A percentile compares a stretch with the other conserved stretches of the same genome.
These are phyloP conservation scores for Brassica rapa DNA, from an alignment of 345 rosid species.

Conservation along the genomic window DNA sequence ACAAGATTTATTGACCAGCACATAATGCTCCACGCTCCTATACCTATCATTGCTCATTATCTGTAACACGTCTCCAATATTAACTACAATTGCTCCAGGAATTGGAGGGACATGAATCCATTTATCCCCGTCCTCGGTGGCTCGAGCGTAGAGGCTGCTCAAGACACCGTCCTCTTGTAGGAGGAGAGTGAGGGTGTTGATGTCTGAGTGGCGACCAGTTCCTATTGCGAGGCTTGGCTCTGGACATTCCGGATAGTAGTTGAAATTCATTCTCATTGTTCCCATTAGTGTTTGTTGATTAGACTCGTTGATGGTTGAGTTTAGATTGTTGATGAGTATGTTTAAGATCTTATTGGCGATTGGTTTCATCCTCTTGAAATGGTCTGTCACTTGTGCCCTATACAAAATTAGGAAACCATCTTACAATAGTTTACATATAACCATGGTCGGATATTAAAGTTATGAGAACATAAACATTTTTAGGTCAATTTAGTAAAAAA, in stretches of 20 bases:
- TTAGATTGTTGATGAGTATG: constrained; percentile 44
- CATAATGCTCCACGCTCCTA: constrained; percentile 41
- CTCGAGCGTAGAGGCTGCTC: constrained; percentile 48
- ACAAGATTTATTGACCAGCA: constrained; percentile 20
- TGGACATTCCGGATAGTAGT: constrained; percentile 51
- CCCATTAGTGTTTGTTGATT: constrained; percentile 37
- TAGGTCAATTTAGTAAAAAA: too few species aligned
- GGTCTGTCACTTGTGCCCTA: constrained; percentile 50
- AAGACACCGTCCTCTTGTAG: constrained; percentile 39
- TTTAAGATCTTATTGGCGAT: constrained; percentile 38
- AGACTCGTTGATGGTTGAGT: constrained; percentile 33
- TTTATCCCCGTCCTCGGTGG: constrained; percentile 28
- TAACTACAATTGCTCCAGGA: constrained; percentile 37
- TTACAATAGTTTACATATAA: neutral
- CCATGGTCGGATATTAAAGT: neutral
- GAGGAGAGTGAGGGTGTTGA: constrained; percentile 45
- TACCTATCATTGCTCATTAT: constrained; percentile 41
- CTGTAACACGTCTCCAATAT: constrained; percentile 41
- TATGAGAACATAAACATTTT: too few species aligned
- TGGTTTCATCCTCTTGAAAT: constrained; percentile 44
- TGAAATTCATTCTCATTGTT: constrained; percentile 43
- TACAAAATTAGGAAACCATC: constrained; percentile 8
- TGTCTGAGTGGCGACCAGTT: constrained; percentile 45
- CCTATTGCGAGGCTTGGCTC: constrained; percentile 47
- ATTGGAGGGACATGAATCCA: constrained; percentile 38